phyloP scores from a whole-genome alignment of 1,284 basidiomycete species.

The Cystobasidium slooffiae region DNA sequence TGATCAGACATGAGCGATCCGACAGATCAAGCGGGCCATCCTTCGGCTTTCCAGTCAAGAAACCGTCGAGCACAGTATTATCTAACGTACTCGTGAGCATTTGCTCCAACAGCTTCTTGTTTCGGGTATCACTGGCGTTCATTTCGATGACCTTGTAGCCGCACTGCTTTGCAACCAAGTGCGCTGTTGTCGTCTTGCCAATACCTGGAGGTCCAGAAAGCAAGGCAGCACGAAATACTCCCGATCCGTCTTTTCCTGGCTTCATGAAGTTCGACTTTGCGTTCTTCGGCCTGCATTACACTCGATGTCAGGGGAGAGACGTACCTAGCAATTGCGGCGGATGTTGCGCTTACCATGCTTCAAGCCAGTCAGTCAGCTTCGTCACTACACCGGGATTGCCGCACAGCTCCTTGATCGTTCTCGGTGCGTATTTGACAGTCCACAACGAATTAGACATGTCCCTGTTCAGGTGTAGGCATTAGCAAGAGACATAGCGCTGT shows the following conservation, averaged over 20 bases:
- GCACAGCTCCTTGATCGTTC: conserved; percentile 83
- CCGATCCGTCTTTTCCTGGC: conserved; percentile 88
- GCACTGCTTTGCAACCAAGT: conserved; percentile 82
- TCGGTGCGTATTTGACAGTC: conserved; percentile 94
- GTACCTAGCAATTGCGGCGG: conserved; percentile 82
- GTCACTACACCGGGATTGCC: conserved; percentile 92
- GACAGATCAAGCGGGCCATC: conserved; percentile 72
- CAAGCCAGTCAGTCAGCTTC: conserved; percentile 83
- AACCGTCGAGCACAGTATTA: conserved; percentile 86
- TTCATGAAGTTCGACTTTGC: conserved; percentile 83
- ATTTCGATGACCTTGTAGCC: conserved; percentile 93
- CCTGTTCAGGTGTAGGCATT: conserved; percentile 55
- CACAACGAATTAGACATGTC: conserved; percentile 70
- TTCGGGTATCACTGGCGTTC: conserved; percentile 92
- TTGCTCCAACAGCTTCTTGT: conserved; percentile 90
- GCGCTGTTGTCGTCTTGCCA: conserved; percentile 96
- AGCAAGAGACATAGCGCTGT: neutral
- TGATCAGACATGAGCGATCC: conserved; percentile 84
- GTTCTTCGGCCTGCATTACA: conserved; percentile 67
- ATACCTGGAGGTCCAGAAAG: conserved; percentile 94
- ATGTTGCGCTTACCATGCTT: conserved; percentile 77
- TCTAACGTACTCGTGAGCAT: conserved; percentile 72
- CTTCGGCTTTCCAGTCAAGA: conserved; percentile 62
- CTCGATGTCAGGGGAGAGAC: conserved; percentile 54
- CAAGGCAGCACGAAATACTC: conserved; percentile 81